Percentiles rank a stretch among this genome's conserved stretches.
Conservation (phyloP, 257 asterid genomes). For the Mitragyna speciosa region DNA sequence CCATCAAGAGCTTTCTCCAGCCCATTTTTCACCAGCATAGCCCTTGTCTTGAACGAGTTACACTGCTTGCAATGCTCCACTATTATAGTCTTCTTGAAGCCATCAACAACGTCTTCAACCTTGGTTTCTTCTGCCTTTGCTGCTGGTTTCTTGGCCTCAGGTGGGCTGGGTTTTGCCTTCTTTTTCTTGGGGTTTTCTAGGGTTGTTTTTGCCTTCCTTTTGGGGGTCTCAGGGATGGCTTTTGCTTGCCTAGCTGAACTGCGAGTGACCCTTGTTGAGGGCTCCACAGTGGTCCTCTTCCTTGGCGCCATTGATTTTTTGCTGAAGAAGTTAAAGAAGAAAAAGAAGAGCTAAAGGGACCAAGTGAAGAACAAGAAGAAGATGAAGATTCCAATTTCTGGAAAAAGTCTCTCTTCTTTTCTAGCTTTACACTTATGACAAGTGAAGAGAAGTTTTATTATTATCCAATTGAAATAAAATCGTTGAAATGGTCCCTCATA, state of each 20-base stretch:
- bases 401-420: not conserved
- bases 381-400: not conserved
- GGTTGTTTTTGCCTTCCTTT: slow-evolving; percentile 16
- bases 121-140: not conserved
- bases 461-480: not conserved
- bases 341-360: not conserved
- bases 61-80: slow-evolving; percentile 83
- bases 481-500: not conserved
- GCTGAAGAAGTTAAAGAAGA: not conserved
- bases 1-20: slow-evolving; percentile 55
- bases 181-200: slow-evolving; percentile 2
- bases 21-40: slow-evolving; percentile 54
- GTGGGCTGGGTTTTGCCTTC: not conserved
- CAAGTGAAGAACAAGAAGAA: not conserved
- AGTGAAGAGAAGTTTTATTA: not conserved
- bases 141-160: not conserved
- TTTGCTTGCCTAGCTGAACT: not conserved
- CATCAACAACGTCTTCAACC: slow-evolving; percentile 11
- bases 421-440: not conserved
- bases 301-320: slow-evolving; percentile 38
- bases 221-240: slow-evolving; percentile 32
- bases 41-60: slow-evolving; percentile 57
- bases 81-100: slow-evolving; percentile 35
- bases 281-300: slow-evolving; percentile 24
- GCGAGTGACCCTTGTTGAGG: slow-evolving; percentile 21